phyloP scores from a whole-genome alignment of 768 basidiomycete genomes.

The Hortiboletus flavorubellus region DNA sequence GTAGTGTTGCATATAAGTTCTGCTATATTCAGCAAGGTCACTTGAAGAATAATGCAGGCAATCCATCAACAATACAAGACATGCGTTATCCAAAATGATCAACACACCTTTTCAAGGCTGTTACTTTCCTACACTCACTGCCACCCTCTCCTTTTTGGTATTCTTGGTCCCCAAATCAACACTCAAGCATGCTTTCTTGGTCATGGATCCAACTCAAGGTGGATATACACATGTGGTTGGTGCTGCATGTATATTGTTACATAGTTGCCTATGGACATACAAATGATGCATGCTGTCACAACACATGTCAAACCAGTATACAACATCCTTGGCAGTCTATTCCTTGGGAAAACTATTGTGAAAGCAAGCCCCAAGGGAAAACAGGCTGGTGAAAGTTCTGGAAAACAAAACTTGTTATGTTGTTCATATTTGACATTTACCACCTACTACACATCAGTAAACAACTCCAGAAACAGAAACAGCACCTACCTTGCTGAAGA shows the following conservation, averaged over 20 bases:
- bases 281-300: slow-evolving; percentile 47
- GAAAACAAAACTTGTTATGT: slow-evolving; percentile 26
- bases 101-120: slow-evolving; percentile 40
- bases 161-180: not conserved
- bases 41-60: slow-evolving; percentile 2
- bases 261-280: too few relatives aligned
- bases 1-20: not conserved
- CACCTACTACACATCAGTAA: not conserved
- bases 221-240: too few relatives aligned
- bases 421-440: slow-evolving; percentile 19
- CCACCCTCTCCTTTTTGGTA: slow-evolving; percentile 6
- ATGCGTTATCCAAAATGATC: not conserved
- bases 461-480: not conserved
- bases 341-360: too few relatives aligned
- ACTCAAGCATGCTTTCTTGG: slow-evolving; percentile 38
- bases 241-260: too few relatives aligned
- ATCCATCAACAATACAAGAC: not conserved
- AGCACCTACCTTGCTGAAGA: slow-evolving; percentile 20
- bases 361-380: too few relatives aligned
- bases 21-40: slow-evolving; percentile 18
- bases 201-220: slow-evolving; percentile 9
- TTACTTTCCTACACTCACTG: slow-evolving; percentile 39
- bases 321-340: slow-evolving; percentile 28
- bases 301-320: slow-evolving; percentile 47
- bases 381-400: slow-evolving; percentile 32